A percentile compares a stretch with the other conserved stretches of the same genome.
These are phyloP conservation scores for Aspergillus taichungensis DNA, from an alignment of 495 filamentous ascomycete genomes.

Conservation along the genomic window DNA sequence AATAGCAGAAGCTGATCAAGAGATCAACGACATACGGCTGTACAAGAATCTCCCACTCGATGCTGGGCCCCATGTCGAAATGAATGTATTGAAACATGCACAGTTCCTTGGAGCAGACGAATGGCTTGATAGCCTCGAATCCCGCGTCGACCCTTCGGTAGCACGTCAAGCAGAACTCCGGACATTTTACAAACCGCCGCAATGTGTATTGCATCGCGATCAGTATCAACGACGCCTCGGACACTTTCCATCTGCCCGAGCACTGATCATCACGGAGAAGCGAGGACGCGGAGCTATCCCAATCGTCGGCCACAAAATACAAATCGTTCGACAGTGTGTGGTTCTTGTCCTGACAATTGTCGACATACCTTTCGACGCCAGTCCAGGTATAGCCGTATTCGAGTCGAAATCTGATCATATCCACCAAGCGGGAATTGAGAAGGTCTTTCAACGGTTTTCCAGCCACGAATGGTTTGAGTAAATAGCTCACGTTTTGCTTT, in stretches of 20 bases:
- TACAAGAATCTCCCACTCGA: conserved; percentile 74
- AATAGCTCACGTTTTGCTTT: conserved; percentile 23
- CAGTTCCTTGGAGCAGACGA: conserved; percentile 71
- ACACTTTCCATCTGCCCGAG: conserved; percentile 6
- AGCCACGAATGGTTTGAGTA: conserved; percentile 11
- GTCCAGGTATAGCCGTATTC: too few relatives aligned
- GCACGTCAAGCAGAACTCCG: conserved; percentile 83
- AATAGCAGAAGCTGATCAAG: conserved; percentile 74
- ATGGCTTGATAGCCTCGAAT: conserved; percentile 84
- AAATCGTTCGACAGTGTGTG: too few relatives aligned
- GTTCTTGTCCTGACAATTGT: too few relatives aligned
- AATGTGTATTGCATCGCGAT: conserved; percentile 73
- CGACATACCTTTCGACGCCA: too few relatives aligned
- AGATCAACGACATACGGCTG: conserved; percentile 84
- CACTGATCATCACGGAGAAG: conserved; percentile 47
- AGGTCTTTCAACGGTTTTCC: too few relatives aligned
- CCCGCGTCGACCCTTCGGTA: conserved; percentile 60
- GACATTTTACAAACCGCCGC: conserved; percentile 72
- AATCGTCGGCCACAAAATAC: not conserved
- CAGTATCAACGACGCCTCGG: conserved; percentile 54
- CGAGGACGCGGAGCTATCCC: conserved; percentile 14
- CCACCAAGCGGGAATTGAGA: too few relatives aligned
- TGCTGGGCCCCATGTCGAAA: conserved; percentile 75
- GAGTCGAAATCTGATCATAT: too few relatives aligned
- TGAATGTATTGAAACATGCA: conserved; percentile 90